A percentile compares a stretch with the other conserved stretches of the same genome.
phyloP scores from a whole-genome alignment of 345 rosid species.

The Lumnitzera racemosa region DNA sequence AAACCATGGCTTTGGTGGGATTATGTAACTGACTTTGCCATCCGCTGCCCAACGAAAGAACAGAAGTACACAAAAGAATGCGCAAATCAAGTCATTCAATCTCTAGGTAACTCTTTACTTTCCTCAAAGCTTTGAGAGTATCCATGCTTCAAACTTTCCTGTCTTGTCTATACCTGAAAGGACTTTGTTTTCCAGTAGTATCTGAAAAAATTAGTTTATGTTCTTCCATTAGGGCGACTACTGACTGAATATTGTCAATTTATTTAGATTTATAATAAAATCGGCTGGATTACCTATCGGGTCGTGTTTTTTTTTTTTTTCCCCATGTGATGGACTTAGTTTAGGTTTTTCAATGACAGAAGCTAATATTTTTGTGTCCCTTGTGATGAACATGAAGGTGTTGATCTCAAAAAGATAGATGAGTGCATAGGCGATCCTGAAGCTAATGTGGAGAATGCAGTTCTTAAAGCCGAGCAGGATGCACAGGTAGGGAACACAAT shows the following conservation, averaged over 20 bases:
- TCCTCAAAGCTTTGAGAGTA: background rate
- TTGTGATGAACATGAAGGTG: conserved; percentile 11
- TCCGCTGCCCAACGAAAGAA: conserved; percentile 59
- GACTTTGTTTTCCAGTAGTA: too few relatives aligned
- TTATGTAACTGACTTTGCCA: conserved; percentile 49
- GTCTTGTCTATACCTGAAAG: too few relatives aligned
- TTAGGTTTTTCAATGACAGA: background rate
- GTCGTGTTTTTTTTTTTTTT: too few relatives aligned
- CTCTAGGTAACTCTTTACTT: conserved; percentile 35
- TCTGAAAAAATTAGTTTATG: too few relatives aligned
- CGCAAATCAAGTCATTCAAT: conserved; percentile 36
- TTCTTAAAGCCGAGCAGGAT: conserved; percentile 35
- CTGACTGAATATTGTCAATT: too few relatives aligned
- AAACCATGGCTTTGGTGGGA: conserved; percentile 70
- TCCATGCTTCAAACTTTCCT: background rate
- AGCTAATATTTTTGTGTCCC: background rate
- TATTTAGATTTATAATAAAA: too few relatives aligned
- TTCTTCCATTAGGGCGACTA: too few relatives aligned
- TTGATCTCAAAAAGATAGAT: conserved; percentile 26
- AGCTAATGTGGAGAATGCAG: conserved; percentile 22
- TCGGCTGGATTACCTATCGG: too few relatives aligned
- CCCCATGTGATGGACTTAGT: background rate
- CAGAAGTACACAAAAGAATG: conserved; percentile 55
- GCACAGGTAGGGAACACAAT: conserved; percentile 19
- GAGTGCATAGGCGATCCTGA: conserved; percentile 32